A percentile compares a stretch with the other conserved stretches of the same genome.
Conservation (phyloP, 805 yeast species). For the Yarrowia divulgata region DNA sequence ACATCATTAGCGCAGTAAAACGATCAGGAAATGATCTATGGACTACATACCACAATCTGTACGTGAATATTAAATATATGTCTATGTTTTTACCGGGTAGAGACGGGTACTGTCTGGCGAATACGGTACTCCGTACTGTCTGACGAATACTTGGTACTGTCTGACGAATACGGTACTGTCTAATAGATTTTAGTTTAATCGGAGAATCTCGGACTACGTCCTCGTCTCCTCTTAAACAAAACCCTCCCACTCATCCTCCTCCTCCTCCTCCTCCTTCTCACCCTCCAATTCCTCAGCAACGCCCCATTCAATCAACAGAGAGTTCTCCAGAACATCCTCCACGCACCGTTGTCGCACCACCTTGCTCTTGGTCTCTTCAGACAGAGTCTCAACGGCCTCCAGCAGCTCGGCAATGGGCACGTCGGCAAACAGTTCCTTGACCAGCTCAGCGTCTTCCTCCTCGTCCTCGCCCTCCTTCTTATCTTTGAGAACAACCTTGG, state of each 20-base stretch:
- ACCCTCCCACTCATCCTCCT: constrained; percentile 44
- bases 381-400: constrained; percentile 65
- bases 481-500: constrained; percentile 62
- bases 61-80: constrained; percentile 1
- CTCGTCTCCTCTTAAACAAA: not conserved
- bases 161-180: not conserved
- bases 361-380: constrained; percentile 60
- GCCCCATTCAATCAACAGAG: constrained; percentile 71
- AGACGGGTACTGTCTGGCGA: not conserved
- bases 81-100: not conserved
- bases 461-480: constrained; percentile 50
- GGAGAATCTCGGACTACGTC: not conserved
- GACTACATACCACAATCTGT: not conserved
- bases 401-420: constrained; percentile 65
- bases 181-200: too few species aligned
- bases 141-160: too few species aligned
- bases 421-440: constrained; percentile 51
- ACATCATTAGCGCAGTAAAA: too few species aligned
- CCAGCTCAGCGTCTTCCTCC: constrained; percentile 45
- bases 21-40: too few species aligned
- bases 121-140: not conserved
- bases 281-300: constrained; percentile 44
- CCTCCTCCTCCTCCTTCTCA: constrained; percentile 43
- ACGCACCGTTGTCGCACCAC: constrained; percentile 69
- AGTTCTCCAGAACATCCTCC: constrained; percentile 71